A percentile compares a stretch with the other conserved stretches of the same genome.
These are phyloP conservation scores for Crotalaria pallida DNA, from an alignment of 306 rosid genomes.

Conservation along the genomic window DNA sequence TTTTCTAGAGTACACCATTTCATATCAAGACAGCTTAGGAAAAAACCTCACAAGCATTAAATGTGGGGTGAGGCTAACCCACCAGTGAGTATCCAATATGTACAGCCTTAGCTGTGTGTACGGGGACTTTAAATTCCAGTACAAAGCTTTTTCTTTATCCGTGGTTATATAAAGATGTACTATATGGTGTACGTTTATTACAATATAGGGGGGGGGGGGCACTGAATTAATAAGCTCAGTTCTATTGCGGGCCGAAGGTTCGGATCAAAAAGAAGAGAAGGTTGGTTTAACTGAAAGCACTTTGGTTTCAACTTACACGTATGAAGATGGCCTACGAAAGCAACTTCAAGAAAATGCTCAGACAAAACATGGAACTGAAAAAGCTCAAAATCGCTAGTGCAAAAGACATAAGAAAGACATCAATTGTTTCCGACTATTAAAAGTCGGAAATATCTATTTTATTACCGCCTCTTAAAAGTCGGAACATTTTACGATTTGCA, in stretches of 20 bases:
- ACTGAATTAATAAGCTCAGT: slow-evolving; percentile 24
- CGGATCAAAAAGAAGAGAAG: slow-evolving; percentile 31
- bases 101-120: not conserved
- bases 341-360: slow-evolving; percentile 23
- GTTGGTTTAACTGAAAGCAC: slow-evolving; percentile 23
- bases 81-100: not conserved
- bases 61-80: not conserved
- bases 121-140: not conserved
- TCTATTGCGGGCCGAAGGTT: slow-evolving; percentile 15
- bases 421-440: too few relatives aligned
- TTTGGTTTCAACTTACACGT: slow-evolving; percentile 16
- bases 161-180: slow-evolving; percentile 10
- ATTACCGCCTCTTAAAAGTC: too few relatives aligned
- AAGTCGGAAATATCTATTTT: too few relatives aligned
- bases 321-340: slow-evolving; percentile 13
- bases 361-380: slow-evolving; percentile 27
- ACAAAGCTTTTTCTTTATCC: slow-evolving; percentile 2
- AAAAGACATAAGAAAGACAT: slow-evolving; percentile 40
- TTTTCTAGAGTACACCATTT: not conserved
- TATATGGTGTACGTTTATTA: slow-evolving; percentile 10
- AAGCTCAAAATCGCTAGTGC: slow-evolving; percentile 14
- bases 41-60: not conserved
- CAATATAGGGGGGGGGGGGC: slow-evolving; percentile 22
- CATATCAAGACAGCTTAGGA: not conserved
- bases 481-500: too few relatives aligned